Conservation (phyloP, 2,329 filamentous ascomycete genomes). For the Neofusicoccum laricinum region DNA sequence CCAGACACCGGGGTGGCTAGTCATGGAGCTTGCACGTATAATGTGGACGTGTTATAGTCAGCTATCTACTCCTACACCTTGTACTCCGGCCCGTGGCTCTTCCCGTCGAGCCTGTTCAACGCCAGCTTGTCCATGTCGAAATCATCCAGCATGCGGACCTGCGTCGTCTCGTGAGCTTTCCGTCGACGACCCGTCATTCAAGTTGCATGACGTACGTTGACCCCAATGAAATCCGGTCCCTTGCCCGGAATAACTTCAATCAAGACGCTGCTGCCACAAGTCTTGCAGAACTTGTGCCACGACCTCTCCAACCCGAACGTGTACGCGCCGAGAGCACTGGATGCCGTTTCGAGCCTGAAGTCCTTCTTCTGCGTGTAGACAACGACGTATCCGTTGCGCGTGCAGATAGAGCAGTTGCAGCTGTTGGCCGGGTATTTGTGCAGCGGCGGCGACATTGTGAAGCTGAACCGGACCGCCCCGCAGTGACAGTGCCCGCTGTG, state of each 20-base stretch:
- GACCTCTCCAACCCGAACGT: slow-evolving; percentile 27
- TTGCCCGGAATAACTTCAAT: not conserved
- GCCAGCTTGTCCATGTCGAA: slow-evolving; percentile 27
- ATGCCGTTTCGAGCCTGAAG: slow-evolving; percentile 26
- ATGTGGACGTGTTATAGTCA: not conserved
- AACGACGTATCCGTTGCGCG: slow-evolving; percentile 47
- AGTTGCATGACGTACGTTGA: slow-evolving; percentile 26
- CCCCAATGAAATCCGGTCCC: slow-evolving; percentile 23
- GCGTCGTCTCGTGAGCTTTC: not conserved
- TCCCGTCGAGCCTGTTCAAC: slow-evolving; percentile 24
- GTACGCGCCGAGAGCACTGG: slow-evolving; percentile 23
- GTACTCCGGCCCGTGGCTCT: slow-evolving; percentile 20
- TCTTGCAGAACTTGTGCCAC: slow-evolving; percentile 28
- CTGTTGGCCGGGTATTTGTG: slow-evolving; percentile 45
- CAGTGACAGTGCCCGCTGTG: slow-evolving; percentile 56
- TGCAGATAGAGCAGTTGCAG: slow-evolving; percentile 52
- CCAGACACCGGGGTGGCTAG: not conserved
- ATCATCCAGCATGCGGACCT: slow-evolving; percentile 29
- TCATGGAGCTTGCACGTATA: not conserved
- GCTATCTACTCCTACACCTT: not conserved
- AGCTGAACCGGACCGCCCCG: slow-evolving; percentile 49
- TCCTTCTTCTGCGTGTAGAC: slow-evolving; percentile 30
- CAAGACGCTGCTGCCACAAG: slow-evolving; percentile 27
- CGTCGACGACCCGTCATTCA: not conserved
- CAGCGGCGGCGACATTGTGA: slow-evolving; percentile 48